These are phyloP conservation scores for Byssochlamys sp. DNA, from an alignment of 2,329 filamentous ascomycete species.

Conservation along the genomic window DNA sequence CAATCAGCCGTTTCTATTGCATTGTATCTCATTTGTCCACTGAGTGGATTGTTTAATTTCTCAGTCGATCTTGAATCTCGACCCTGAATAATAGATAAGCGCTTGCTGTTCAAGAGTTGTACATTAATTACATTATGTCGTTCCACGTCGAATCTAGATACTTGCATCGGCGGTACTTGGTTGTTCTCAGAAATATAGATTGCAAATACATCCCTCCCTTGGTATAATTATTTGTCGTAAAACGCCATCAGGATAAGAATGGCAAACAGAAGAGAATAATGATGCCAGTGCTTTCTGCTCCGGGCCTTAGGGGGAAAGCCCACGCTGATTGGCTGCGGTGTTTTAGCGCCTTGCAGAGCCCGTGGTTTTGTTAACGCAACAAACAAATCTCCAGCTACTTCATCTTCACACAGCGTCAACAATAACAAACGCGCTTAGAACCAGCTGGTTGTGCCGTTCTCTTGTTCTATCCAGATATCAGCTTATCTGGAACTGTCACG, in stretches of 20 bases:
- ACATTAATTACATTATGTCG: not conserved
- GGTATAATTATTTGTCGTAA: not conserved
- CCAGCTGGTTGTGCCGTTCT: not conserved
- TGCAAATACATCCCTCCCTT: not conserved
- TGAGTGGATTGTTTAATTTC: conserved; percentile 22
- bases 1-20: not conserved
- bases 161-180: conserved; percentile 48
- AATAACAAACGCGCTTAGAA: conserved; percentile 6
- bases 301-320: conserved; percentile 1
- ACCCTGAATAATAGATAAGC: not conserved
- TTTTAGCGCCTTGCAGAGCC: conserved; percentile 13
- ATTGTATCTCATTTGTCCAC: conserved; percentile 21
- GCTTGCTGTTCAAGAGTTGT: conserved; percentile 2
- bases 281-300: not conserved
- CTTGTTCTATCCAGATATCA: not conserved
- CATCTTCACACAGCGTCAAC: conserved; percentile 8
- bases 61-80: conserved; percentile 16
- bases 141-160: conserved; percentile 43
- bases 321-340: conserved; percentile 10
- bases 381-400: conserved; percentile 11
- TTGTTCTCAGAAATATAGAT: not conserved
- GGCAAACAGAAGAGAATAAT: not conserved
- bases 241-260: not conserved
- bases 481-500: not conserved
- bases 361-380: conserved; percentile 20